Evolutionary conservation across 2,329 filamentous ascomycete genomes (phyloP).

Genomic region (Botryotinia narcissicola): DNA sequence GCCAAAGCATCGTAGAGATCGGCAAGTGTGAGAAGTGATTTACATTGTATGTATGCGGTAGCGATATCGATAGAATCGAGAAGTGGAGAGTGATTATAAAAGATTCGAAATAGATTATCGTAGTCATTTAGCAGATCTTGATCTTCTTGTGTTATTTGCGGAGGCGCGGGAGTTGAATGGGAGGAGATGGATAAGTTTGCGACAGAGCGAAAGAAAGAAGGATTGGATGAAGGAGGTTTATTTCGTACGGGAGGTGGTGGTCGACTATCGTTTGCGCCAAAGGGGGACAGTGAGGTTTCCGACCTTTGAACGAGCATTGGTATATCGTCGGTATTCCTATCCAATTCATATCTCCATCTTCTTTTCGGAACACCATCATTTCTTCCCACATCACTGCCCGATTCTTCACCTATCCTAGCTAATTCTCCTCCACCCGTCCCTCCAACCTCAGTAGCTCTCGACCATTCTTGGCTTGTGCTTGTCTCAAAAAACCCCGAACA

Average conservation of each 20-base stretch:
- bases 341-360: conserved; percentile 85
- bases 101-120: conserved; percentile 91
- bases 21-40: conserved; percentile 81
- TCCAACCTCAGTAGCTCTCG: conserved; percentile 37
- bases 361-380: conserved; percentile 39
- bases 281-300: conserved; percentile 47
- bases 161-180: conserved; percentile 45
- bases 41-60: conserved; percentile 90
- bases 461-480: conserved; percentile 78
- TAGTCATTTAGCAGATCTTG: conserved; percentile 85
- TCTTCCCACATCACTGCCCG: conserved; percentile 42
- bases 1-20: conserved; percentile 90
- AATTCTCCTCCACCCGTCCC: conserved; percentile 45
- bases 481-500: conserved; percentile 94
- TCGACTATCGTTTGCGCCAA: conserved; percentile 49
- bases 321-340: conserved; percentile 72
- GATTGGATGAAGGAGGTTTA: conserved; percentile 60
- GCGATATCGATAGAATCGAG: conserved; percentile 87
- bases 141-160: conserved; percentile 56
- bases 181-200: conserved; percentile 65
- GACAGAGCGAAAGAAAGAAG: conserved; percentile 82
- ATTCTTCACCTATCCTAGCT: conserved; percentile 50
- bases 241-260: conserved; percentile 54
- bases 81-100: conserved; percentile 86
- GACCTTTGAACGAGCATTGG: conserved; percentile 87